Conservation (phyloP, 495 filamentous ascomycete genomes). For the Xeromyces bisporus region DNA sequence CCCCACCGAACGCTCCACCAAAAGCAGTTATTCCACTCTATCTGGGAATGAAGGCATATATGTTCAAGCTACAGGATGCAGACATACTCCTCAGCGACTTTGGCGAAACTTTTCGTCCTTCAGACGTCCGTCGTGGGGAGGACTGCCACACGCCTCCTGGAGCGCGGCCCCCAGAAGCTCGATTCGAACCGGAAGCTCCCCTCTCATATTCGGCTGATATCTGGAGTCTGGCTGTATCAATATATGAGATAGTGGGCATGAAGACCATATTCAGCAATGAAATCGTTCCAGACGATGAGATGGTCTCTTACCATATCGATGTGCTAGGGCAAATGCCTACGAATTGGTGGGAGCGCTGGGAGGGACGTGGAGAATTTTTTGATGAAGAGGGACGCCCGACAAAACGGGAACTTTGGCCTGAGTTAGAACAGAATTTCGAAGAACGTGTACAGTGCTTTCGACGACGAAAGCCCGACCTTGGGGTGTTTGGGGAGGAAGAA, state of each 20-base stretch:
- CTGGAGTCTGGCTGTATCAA: slow-evolving; percentile 18
- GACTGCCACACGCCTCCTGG: slow-evolving; percentile 17
- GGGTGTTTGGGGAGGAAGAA: slow-evolving; percentile 8
- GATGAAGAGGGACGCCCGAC: slow-evolving; percentile 10
- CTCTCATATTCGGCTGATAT: slow-evolving; percentile 18
- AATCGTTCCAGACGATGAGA: slow-evolving; percentile 10
- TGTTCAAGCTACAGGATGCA: slow-evolving; percentile 13
- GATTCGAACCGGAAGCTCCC: slow-evolving; percentile 12
- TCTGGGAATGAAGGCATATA: slow-evolving; percentile 14
- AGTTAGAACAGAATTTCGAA: slow-evolving; percentile 15
- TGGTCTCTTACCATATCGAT: slow-evolving; percentile 14
- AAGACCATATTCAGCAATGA: slow-evolving; percentile 17
- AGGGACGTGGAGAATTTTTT: slow-evolving; percentile 11
- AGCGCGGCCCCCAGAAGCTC: slow-evolving; percentile 16
- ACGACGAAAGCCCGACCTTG: slow-evolving; percentile 7
- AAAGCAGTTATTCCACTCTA: slow-evolving; percentile 14
- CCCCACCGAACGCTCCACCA: slow-evolving; percentile 9
- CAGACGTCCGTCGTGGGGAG: slow-evolving; percentile 9
- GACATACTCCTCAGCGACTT: slow-evolving; percentile 16
- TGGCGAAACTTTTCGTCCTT: slow-evolving; percentile 17
- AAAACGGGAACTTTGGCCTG: slow-evolving; percentile 11
- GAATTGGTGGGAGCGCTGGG: slow-evolving; percentile 17
- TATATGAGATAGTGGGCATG: slow-evolving; percentile 24
- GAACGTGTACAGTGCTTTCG: slow-evolving; percentile 12
- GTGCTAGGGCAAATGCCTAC: slow-evolving; percentile 16